A percentile compares a stretch with the other conserved stretches of the same genome.
phyloP scores from a whole-genome alignment of 768 basidiomycete species.

The Leucocoprinus sp. region DNA sequence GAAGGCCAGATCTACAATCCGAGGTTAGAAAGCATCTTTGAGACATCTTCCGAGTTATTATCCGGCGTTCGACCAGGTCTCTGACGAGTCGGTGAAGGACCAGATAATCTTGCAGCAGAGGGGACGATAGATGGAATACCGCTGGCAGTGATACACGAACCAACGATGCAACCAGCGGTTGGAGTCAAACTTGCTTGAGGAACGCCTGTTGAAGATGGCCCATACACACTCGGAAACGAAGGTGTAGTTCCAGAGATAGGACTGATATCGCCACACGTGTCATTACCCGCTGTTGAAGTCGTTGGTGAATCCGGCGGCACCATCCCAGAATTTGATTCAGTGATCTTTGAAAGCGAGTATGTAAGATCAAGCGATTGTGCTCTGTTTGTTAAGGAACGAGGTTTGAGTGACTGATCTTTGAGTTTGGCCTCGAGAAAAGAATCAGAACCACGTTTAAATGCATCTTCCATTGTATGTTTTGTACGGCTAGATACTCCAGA shows the following conservation, averaged over 20 bases:
- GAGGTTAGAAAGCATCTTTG: conserved; percentile 71
- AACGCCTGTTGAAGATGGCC: conserved; percentile 39
- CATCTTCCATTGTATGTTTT: conserved; percentile 59
- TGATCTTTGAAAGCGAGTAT: conserved; percentile 74
- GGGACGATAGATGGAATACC: conserved; percentile 19
- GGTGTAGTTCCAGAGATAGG: conserved; percentile 74
- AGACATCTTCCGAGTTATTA: conserved; percentile 45
- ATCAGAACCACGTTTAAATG: conserved; percentile 75
- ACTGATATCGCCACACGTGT: conserved; percentile 69
- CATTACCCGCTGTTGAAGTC: conserved; percentile 50
- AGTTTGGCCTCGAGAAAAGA: conserved; percentile 78
- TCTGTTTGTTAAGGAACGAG: conserved; percentile 75
- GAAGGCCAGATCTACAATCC: conserved; percentile 37
- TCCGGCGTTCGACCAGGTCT: conserved; percentile 23
- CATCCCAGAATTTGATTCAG: conserved; percentile 52
- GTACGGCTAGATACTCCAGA: conserved; percentile 62
- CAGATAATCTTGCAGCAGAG: conserved; percentile 6
- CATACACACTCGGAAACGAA: conserved; percentile 81
- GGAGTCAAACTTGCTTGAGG: conserved; percentile 12
- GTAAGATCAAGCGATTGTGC: conserved; percentile 88
- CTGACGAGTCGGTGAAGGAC: conserved; percentile 21
- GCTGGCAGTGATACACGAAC: conserved; percentile 4
- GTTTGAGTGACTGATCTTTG: conserved; percentile 69
- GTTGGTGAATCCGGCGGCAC: conserved; percentile 76
- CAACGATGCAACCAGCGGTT: conserved; percentile 1